Percentiles rank a stretch among this genome's conserved stretches.
phyloP scores from a whole-genome alignment of 352 stramenopile species.

The Phytopythium litorale region DNA sequence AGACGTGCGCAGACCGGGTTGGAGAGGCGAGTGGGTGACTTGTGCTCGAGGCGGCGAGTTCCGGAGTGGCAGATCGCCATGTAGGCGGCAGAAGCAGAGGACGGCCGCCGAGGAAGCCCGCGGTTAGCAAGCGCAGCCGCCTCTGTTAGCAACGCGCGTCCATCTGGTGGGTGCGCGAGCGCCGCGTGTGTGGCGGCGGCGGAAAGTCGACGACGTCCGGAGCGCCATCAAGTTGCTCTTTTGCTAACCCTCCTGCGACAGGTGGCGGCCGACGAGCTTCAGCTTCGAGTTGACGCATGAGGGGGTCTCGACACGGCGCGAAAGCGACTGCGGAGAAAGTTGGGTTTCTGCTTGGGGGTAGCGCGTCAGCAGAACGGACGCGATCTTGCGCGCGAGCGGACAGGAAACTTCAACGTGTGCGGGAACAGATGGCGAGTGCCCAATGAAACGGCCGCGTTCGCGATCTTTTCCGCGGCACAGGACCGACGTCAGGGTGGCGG shows the following conservation, averaged over 20 bases:
- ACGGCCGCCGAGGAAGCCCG: neutral
- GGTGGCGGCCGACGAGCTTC: too few species aligned
- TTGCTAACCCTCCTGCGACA: neutral
- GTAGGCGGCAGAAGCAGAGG: neutral
- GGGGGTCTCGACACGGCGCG: too few species aligned
- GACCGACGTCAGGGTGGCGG: neutral
- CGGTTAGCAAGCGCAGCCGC: neutral
- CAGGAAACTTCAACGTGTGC: neutral
- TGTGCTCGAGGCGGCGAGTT: slow-evolving; percentile 26
- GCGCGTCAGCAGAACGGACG: neutral
- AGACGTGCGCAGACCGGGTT: too few species aligned
- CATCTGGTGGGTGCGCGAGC: neutral
- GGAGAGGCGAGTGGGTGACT: neutral
- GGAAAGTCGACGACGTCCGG: too few species aligned
- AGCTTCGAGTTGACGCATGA: too few species aligned
- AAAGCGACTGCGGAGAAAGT: too few species aligned
- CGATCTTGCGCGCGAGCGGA: neutral
- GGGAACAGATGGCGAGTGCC: neutral
- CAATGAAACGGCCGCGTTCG: neutral
- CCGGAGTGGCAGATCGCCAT: slow-evolving; percentile 13
- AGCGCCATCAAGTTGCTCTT: neutral
- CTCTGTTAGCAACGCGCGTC: neutral
- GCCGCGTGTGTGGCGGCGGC: too few species aligned
- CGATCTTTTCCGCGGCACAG: neutral
- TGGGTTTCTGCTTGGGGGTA: too few species aligned